Base-by-base conservation (phyloP, 257 asterid species). In the Solanum peruvianum region DNA sequence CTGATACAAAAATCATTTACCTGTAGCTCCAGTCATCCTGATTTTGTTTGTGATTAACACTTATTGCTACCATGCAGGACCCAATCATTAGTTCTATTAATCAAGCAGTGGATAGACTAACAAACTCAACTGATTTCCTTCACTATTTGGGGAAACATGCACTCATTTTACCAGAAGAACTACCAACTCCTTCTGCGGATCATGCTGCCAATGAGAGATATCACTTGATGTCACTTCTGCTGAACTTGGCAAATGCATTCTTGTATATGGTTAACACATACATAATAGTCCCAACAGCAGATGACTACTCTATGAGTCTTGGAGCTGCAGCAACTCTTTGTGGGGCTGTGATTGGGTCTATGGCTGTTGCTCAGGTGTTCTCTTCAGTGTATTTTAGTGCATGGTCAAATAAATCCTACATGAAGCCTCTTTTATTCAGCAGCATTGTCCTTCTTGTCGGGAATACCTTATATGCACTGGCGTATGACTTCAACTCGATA, bases 381-480 rank as follows among this genome's bases (percentile, higher is more conserved):
- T 96, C 99, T 71, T 97, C 99, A 7, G 99, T 97, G 88, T 97
- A 97, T 91, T 97, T 97, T 92, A 95, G 99, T 88, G 98, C 99
- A 85, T 97, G 99, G 99, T 97, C 99, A 45, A 97, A 97, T 88
- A 97, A 90, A 91, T 96, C 99, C n/a, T 97, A 97, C 93, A 91
- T 91, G 91, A 97, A 75, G 87, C 99, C 99, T 45, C 89, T 96
- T 92, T 47, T 97, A 31, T 97, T 97, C 83, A 97, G 99, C 96
- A 96, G 99, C 90, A 85, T 97, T 35, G 95, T 93, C 86, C 98
- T 97, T 86, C 86, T 91, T 82, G 27, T 94, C 21, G 99, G 99
- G 44, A 97, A 97, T 66, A 86, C 75, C 83, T 89, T 97, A 94
- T 96, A 97, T 87, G 98, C 99, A 45, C 27, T 95, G 94, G 99